Evolutionary conservation across 2,329 filamentous ascomycete genomes (phyloP).

Genomic region (Zymoseptoria crescenta): DNA sequence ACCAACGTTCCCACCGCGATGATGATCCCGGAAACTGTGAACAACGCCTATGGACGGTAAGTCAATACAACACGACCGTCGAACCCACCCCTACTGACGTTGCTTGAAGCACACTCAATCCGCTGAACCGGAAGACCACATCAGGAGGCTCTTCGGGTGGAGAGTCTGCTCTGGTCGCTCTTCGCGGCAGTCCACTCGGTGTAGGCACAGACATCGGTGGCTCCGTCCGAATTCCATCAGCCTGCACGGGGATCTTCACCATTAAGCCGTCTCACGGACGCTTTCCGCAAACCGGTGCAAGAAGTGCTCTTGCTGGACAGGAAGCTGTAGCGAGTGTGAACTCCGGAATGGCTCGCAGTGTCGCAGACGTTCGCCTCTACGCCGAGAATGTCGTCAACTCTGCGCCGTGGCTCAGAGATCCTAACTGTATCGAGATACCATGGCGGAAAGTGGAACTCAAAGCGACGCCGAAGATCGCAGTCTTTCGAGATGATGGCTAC

Average conservation of each 20-base stretch:
- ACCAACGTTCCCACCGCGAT: slow-evolving; percentile 63
- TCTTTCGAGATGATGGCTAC: slow-evolving; percentile 53
- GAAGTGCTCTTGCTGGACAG: slow-evolving; percentile 56
- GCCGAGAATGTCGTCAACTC: slow-evolving; percentile 35
- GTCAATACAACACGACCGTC: slow-evolving; percentile 34
- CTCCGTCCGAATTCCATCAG: slow-evolving; percentile 49
- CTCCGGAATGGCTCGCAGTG: slow-evolving; percentile 51
- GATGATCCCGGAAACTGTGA: slow-evolving; percentile 62
- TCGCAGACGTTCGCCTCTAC: slow-evolving; percentile 45
- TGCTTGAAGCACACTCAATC: slow-evolving; percentile 41
- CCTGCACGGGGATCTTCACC: slow-evolving; percentile 52
- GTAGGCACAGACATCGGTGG: slow-evolving; percentile 58
- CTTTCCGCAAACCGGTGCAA: slow-evolving; percentile 48
- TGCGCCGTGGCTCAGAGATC: slow-evolving; percentile 47
- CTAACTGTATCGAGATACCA: slow-evolving; percentile 45
- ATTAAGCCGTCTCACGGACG: slow-evolving; percentile 51
- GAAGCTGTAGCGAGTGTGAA: slow-evolving; percentile 58
- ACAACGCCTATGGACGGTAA: slow-evolving; percentile 54
- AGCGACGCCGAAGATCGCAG: slow-evolving; percentile 51
- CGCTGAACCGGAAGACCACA: slow-evolving; percentile 51
- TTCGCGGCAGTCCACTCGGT: slow-evolving; percentile 53
- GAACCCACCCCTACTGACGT: neutral
- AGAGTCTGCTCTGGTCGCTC: slow-evolving; percentile 55
- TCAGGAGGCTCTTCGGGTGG: slow-evolving; percentile 61
- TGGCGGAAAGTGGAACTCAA: slow-evolving; percentile 41